These are phyloP conservation scores for Durusdinium trenchii DNA, from an alignment of 73 alveolate genomes.

Conservation along the genomic window DNA sequence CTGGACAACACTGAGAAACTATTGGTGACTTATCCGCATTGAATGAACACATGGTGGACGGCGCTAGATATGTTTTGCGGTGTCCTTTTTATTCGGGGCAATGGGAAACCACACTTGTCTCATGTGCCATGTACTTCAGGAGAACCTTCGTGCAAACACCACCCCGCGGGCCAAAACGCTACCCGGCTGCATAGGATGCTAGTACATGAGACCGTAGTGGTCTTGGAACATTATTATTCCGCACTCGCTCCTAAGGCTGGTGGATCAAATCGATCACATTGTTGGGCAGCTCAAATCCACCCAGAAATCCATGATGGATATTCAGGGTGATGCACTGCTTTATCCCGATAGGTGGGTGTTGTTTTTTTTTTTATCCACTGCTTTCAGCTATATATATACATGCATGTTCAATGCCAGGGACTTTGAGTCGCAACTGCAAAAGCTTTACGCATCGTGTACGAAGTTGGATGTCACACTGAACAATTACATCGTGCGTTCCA, in stretches of 20 bases:
- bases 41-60: no score
- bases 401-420: background rate
- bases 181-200: background rate
- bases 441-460: background rate
- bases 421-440: background rate
- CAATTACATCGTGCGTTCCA: background rate
- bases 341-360: background rate
- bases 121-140: background rate
- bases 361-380: no score
- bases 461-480: background rate
- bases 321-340: background rate
- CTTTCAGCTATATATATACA: no score
- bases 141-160: background rate
- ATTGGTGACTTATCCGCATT: background rate
- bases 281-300: background rate
- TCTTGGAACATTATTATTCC: no score
- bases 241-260: background rate
- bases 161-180: background rate
- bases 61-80: no score
- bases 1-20: constrained; percentile 16
- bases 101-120: no score
- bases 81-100: no score
- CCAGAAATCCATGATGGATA: background rate
- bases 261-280: background rate
- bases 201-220: no score